These are phyloP conservation scores for Allomyces javanicus DNA, from an alignment of 192 early-diverging fungal genomes.

Conservation along the genomic window DNA sequence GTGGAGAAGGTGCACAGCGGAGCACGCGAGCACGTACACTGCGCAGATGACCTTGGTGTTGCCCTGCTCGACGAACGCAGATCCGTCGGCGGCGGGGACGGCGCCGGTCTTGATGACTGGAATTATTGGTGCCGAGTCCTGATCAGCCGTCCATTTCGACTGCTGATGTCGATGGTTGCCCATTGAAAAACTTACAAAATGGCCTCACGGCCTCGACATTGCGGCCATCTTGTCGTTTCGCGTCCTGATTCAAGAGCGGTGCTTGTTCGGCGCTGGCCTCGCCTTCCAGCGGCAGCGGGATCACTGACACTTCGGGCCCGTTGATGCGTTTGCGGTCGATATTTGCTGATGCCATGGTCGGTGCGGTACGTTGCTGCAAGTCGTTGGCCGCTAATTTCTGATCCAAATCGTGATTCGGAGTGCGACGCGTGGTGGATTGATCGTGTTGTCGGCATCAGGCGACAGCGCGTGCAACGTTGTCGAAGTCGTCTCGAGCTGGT, in stretches of 20 bases:
- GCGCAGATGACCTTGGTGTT: constrained; percentile 55
- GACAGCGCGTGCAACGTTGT: no score
- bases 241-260: constrained; percentile 9
- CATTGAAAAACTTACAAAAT: constrained; percentile 18
- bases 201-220: constrained; percentile 29
- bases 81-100: constrained; percentile 52
- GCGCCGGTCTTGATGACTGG: constrained; percentile 50
- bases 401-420: no score
- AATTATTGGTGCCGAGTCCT: neutral
- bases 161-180: neutral
- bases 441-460: no score
- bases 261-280: constrained; percentile 5
- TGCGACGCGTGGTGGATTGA: no score
- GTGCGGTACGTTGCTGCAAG: neutral
- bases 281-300: neutral
- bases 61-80: constrained; percentile 49
- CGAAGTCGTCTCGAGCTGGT: no score
- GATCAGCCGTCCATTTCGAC: neutral
- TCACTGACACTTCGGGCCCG: neutral
- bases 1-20: neutral
- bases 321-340: neutral
- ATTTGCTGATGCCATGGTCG: neutral
- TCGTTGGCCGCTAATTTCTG: no score
- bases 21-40: constrained; percentile 31
- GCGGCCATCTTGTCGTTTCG: constrained; percentile 21